Base-by-base conservation (phyloP, 1,139 yeast species). In the Blastobotrys buckinghamii region DNA sequence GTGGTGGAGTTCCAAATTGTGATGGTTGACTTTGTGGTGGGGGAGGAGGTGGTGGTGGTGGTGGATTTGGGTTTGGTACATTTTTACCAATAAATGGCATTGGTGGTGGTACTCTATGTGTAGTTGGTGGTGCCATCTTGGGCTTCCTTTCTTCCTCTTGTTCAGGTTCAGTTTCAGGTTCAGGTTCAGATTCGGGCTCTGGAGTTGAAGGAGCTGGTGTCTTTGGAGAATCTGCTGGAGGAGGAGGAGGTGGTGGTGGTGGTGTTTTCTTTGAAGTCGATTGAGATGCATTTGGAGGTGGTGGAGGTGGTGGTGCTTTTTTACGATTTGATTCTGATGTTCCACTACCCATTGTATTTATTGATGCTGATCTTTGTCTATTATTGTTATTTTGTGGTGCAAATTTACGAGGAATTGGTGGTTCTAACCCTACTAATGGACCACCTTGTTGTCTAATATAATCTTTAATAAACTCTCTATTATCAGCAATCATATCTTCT, bases 401-500 rank as follows among this genome's bases (percentile, higher is more conserved):
- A 53, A 71, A 76, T 57, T 76, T 76, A 51, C 92, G 71, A 1
- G 95, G 95, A 49, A 86, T 72, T 17, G 95, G 95, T 1, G 95
- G 95, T 60, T 86, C 95, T 40, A 85, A 66, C 0, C 95, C 95
- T 33, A 84, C 94, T 58, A 86, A 70, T 1, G 92, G 92, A 1
- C 95, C 94, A 26, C 95, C 95, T 61, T 82, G 85, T 59, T 82
- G 74, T 7, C 81, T 70, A 54, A 86, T 84, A 60, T 84, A 86
- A 50, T 81, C 82, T 64, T 85, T 86, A 58, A 86, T 86, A 62
- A 86, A 86, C 54, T 84, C 86, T 53, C 89, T 74, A 61, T 86
- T 85, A 52, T 85, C 94, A 1, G 92, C 94, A 65, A 88, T 86
- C 90, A 85, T 84, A 58, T 87, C 95, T 60, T 87, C 95, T 0